Conservation (phyloP, 257 asterid species). For the Rauvolfia tetraphylla region DNA sequence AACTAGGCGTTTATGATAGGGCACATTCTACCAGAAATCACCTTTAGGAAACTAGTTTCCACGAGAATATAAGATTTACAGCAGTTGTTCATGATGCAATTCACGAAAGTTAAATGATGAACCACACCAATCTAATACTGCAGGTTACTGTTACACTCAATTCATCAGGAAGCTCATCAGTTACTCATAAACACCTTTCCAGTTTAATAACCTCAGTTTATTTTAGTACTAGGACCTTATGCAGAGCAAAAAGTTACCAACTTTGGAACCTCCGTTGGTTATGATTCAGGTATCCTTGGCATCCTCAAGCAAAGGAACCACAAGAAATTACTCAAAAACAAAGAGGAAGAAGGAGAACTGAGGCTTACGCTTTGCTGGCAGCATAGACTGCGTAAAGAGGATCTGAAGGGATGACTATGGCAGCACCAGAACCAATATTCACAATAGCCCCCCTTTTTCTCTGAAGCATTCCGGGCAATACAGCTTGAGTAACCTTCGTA, state of each 20-base stretch:
- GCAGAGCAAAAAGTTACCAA: not conserved
- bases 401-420: constrained; percentile 82
- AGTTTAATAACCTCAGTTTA: not conserved
- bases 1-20: not conserved
- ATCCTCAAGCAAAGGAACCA: constrained; percentile 3
- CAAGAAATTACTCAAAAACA: not conserved
- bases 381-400: constrained; percentile 97
- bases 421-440: constrained; percentile 93
- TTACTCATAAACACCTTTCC: not conserved
- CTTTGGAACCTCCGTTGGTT: not conserved
- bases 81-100: not conserved
- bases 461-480: constrained; percentile 77
- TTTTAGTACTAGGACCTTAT: not conserved
- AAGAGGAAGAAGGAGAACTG: not conserved
- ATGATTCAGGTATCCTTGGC: not conserved
- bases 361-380: constrained; percentile 91
- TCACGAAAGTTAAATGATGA: not conserved
- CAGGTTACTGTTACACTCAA: not conserved
- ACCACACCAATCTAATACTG: not conserved
- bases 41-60: not conserved
- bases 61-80: not conserved
- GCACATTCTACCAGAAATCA: not conserved
- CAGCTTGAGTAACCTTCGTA: constrained; percentile 79
- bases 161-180: not conserved
- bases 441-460: constrained; percentile 92